These are phyloP conservation scores for Nakaseomyces sp. DNA, from an alignment of 1,139 yeast species.

Conservation along the genomic window DNA sequence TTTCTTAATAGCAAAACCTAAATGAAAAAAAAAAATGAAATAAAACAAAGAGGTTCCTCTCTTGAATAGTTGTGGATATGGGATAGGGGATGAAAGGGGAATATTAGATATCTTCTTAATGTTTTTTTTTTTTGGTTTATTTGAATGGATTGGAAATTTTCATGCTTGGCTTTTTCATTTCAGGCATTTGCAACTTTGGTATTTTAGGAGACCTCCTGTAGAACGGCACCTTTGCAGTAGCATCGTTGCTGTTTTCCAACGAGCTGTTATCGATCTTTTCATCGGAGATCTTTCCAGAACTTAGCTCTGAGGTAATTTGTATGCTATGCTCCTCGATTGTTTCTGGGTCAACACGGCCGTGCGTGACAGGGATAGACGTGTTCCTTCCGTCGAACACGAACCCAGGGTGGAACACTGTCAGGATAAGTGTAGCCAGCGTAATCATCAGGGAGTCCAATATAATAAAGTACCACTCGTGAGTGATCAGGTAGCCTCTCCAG, in stretches of 20 bases:
- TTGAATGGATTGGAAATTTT: constrained; percentile 1
- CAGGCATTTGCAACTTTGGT: too few relatives aligned
- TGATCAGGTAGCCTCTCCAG: constrained; percentile 61
- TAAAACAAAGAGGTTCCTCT: too few relatives aligned
- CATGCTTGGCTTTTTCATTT: neutral
- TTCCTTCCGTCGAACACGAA: constrained; percentile 36
- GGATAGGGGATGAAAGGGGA: too few relatives aligned
- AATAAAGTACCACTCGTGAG: constrained; percentile 65
- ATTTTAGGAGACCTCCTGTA: neutral
- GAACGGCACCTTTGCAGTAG: neutral
- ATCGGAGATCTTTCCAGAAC: constrained; percentile 1
- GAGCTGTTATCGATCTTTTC: neutral
- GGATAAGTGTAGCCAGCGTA: constrained; percentile 36
- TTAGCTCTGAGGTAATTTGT: neutral
- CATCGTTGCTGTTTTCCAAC: neutral
- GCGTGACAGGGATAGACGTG: constrained; percentile 20
- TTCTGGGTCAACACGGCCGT: constrained; percentile 17
- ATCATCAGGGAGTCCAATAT: constrained; percentile 73
- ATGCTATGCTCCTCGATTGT: constrained; percentile 6
- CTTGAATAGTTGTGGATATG: too few relatives aligned
- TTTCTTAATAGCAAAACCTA: too few relatives aligned
- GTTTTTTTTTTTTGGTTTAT: neutral
- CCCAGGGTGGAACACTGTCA: constrained; percentile 63
- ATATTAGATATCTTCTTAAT: too few relatives aligned
- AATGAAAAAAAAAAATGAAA: too few relatives aligned